Base-by-base conservation (phyloP, 2,329 filamentous ascomycete genomes). In the Colletotrichum neosansevieriae region DNA sequence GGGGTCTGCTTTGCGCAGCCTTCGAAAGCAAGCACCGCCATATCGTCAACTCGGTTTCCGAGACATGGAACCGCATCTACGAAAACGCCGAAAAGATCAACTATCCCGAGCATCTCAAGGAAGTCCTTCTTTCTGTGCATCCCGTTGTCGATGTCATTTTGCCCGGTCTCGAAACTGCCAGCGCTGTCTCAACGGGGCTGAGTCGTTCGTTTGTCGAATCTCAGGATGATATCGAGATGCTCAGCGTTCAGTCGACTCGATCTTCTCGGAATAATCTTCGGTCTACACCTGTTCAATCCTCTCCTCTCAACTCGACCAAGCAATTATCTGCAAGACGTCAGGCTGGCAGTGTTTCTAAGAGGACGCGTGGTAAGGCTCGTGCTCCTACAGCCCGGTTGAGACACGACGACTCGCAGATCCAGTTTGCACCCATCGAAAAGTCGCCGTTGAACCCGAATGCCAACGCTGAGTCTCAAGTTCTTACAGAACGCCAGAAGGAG, bases 361-460 rank as follows among this genome's bases (percentile, higher is more conserved):
- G 34, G 17, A 61, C 59, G 15, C 70, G 67, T 24, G 51, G 32
- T 7, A 61, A 51, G 47, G 6, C 36, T 13, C 63, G 56, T 29
- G 47, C 68, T 51, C 60, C 38, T 12, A 87, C 85, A 53, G 82
- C 85, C 17, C 87, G 86, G 67, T 82, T 90, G 32, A 88, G 92
- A 38, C 94, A 97, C 73, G 88, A 97, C 70, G 87, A 97, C 77
- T 97, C 93, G 0, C 94, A 97, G 74, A 86, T 97, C 29, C 86
- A 92, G 49, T 96, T 96, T 74, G 88, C 91, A 3, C 81, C 88
- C 0, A 91, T 95, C 53, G 85, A 87, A 34, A 88, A 89, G 12
- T 88, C 90, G 0, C 82, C 84, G 0, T 80, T 79, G 2, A 77
- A 66, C 24, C 62, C 85, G 3, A 79, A 84, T 4, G 78, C 80